Evolutionary conservation across 257 asterid genomes (phyloP), one percentile per base, ranked within the genome.

Genomic region (Mitragyna speciosa): DNA sequence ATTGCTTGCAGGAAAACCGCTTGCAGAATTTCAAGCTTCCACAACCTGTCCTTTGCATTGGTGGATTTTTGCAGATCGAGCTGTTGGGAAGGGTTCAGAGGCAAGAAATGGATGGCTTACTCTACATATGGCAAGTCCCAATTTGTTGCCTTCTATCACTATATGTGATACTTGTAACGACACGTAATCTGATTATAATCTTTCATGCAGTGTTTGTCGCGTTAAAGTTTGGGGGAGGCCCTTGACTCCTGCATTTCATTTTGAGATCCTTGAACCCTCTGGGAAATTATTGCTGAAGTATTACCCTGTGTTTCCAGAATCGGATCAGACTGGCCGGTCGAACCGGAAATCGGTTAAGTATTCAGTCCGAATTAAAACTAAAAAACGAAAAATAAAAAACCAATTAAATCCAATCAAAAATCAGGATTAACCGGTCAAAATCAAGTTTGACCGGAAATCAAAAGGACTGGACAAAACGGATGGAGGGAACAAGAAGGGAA

Each of bases 1-100:
- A 54, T 41, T 70, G 70, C 71, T 82, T 80, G 78, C 92, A 95
- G 99, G 94, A 90, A 76, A 90, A 91, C 66, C 36, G 84, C 41
- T 81, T 92, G 96, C 98, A 93, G 90, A 81, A 87, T 41, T 95
- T 92, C 88, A 84, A 90, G 89, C 89, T 95, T 81, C 92, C 93
- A n/a, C 89, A 91, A 80, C 97, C 93, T 4, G 92, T 88, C 67
- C 91, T 92, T 76, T 94, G 97, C 79, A 54, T 91, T 11, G 94
- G 92, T 47, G 96, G 98, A 84, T 94, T 74, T 85, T 71, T 94
- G 85, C 93, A 84, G 90, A 85, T 94, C 72, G 97, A 92, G 87
- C 81, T 94, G 80, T 48, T 84, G 87, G 93, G 96, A 20, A 84
- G 93, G 83, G 92, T 89, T 75, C 97, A 94, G 86, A 91, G 81